Evolutionary conservation across 2,329 filamentous ascomycete genomes (phyloP).

Genomic region (Cladosporium sp.): DNA sequence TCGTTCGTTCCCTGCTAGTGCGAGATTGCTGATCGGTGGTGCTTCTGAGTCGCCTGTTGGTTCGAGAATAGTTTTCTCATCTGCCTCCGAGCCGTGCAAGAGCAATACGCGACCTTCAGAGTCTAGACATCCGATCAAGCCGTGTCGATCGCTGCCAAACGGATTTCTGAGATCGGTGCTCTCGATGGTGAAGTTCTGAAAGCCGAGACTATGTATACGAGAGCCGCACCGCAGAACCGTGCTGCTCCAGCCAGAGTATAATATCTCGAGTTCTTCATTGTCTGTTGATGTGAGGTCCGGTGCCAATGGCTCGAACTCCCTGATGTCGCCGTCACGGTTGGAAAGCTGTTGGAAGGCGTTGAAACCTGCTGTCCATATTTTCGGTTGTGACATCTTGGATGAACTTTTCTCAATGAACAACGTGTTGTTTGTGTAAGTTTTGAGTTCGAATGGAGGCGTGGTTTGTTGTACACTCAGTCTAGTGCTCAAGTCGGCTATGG

Average conservation of each 20-base stretch:
- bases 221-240: constrained; percentile 27
- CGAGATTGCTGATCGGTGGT: constrained; percentile 31
- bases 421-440: background rate
- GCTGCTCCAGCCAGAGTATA: constrained; percentile 39
- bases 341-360: constrained; percentile 35
- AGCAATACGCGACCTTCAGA: constrained; percentile 30
- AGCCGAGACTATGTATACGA: constrained; percentile 24
- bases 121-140: constrained; percentile 34
- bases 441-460: background rate
- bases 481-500: background rate
- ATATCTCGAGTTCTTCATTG: constrained; percentile 23
- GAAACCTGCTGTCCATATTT: constrained; percentile 32
- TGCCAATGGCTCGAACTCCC: constrained; percentile 21
- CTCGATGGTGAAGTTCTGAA: constrained; percentile 24
- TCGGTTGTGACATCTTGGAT: background rate
- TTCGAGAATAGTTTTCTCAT: background rate
- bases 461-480: background rate
- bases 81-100: constrained; percentile 5
- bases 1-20: constrained; percentile 34
- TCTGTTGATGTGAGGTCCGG: background rate
- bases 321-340: constrained; percentile 25
- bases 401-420: background rate
- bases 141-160: constrained; percentile 37
- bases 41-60: constrained; percentile 5
- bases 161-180: constrained; percentile 14